Evolutionary conservation across 805 yeast genomes (phyloP).

Genomic region (Kuraishia hungarica): DNA sequence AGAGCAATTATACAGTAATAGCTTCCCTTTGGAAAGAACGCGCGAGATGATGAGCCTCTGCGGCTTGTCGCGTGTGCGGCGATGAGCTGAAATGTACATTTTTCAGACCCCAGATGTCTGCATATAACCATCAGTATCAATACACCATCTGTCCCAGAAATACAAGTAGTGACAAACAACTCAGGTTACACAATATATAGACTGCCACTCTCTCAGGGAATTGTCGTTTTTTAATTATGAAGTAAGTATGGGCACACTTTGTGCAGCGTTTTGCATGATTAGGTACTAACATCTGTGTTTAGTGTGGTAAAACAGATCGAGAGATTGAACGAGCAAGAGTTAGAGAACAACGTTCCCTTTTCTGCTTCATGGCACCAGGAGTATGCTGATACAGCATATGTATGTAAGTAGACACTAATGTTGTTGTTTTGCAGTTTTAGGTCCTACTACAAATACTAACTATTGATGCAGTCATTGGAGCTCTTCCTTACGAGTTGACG

Average conservation of each 20-base stretch:
- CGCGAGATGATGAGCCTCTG: neutral
- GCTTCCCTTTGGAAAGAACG: neutral
- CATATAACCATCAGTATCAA: neutral
- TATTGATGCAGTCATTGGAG: slow-evolving; percentile 45
- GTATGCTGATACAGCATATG: slow-evolving; percentile 64
- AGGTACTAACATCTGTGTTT: neutral
- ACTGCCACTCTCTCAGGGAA: neutral
- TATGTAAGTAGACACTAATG: slow-evolving; percentile 27
- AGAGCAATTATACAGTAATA: too few species aligned
- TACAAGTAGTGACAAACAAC: too few species aligned
- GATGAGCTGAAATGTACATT: neutral
- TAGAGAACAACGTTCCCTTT: slow-evolving; percentile 47
- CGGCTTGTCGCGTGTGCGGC: neutral
- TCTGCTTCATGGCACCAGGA: slow-evolving; percentile 88
- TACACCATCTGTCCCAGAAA: too few species aligned
- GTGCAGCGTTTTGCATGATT: too few species aligned
- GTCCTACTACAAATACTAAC: neutral
- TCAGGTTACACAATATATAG: neutral
- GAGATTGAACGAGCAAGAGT: slow-evolving; percentile 57
- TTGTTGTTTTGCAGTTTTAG: neutral
- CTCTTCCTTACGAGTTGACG: slow-evolving; percentile 51
- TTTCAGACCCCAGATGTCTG: neutral
- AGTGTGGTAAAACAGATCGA: slow-evolving; percentile 32
- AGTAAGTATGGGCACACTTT: neutral
- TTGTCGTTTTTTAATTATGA: neutral